These are phyloP conservation scores for Vitellaria paradoxa DNA, from an alignment of 179 eudicot species.

Conservation along the genomic window DNA sequence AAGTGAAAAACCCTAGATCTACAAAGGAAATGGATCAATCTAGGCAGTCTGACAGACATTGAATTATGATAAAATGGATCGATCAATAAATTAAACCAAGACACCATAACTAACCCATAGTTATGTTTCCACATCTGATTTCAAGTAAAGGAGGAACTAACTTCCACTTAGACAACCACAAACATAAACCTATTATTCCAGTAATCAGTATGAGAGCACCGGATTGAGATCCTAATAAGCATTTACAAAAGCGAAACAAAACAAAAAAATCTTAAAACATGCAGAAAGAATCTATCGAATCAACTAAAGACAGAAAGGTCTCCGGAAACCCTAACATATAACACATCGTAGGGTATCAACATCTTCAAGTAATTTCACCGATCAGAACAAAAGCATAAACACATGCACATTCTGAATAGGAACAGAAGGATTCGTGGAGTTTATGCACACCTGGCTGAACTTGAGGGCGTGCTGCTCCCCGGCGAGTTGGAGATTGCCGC, in stretches of 20 bases:
- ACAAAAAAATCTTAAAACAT: neutral
- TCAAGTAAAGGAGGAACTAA: neutral
- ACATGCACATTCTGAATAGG: neutral
- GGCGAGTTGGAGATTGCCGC: constrained; percentile 46
- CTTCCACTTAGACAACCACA: neutral
- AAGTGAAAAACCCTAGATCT: neutral
- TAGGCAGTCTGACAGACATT: neutral
- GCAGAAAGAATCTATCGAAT: neutral
- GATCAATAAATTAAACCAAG: neutral
- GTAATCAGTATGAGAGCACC: neutral
- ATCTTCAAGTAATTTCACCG: neutral
- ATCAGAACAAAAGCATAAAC: neutral
- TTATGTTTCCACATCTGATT: neutral
- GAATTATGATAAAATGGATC: neutral
- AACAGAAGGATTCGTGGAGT: neutral
- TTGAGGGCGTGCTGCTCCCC: constrained; percentile 57
- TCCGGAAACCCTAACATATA: neutral
- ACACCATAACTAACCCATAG: neutral
- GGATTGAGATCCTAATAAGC: neutral
- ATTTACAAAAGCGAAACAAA: neutral
- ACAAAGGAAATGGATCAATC: neutral
- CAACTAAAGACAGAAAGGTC: neutral
- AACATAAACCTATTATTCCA: neutral
- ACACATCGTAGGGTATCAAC: neutral
- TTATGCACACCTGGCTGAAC: constrained; percentile 42